Conservation (phyloP, 2,329 filamentous ascomycete genomes). For the Ceratocystis smalleyi region DNA sequence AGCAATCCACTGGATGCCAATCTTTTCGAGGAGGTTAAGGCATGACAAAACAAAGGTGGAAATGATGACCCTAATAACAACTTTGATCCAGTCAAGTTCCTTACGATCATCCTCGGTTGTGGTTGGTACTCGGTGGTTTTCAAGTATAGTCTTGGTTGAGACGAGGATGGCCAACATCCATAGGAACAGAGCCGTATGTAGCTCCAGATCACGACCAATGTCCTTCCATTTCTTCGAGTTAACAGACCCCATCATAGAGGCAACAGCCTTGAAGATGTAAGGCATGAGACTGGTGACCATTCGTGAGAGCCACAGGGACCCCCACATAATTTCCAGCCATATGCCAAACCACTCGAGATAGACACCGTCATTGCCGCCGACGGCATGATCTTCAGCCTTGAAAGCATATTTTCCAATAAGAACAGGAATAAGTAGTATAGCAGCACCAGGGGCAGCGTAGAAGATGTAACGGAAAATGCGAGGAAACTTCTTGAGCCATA, state of each 20-base stretch:
- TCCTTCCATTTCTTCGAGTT: constrained; percentile 89
- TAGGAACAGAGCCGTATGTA: constrained; percentile 74
- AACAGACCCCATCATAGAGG: constrained; percentile 64
- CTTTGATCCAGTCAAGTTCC: constrained; percentile 52
- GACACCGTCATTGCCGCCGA: constrained; percentile 55
- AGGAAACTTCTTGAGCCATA: constrained; percentile 34
- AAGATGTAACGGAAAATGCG: constrained; percentile 34
- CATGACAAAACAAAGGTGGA: constrained; percentile 64
- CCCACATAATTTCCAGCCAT: constrained; percentile 88
- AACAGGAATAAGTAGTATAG: constrained; percentile 32
- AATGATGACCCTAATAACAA: constrained; percentile 74
- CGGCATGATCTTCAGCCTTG: constrained; percentile 30
- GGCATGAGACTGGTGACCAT: constrained; percentile 39
- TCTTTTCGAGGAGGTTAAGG: constrained; percentile 80
- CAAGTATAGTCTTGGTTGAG: constrained; percentile 73
- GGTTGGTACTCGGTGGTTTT: constrained; percentile 23
- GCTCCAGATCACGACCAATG: constrained; percentile 68
- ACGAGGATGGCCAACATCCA: constrained; percentile 81
- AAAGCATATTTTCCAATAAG: constrained; percentile 30
- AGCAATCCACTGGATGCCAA: constrained; percentile 86
- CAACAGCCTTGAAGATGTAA: constrained; percentile 33
- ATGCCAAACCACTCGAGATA: constrained; percentile 80
- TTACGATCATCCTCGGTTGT: constrained; percentile 30
- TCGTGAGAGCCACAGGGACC: constrained; percentile 66
- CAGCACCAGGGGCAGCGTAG: constrained; percentile 33